Percentiles rank a stretch among this genome's conserved stretches.
These are phyloP conservation scores for Apiotrichum domesticum DNA, from an alignment of 1,284 basidiomycete species.

Conservation along the genomic window DNA sequence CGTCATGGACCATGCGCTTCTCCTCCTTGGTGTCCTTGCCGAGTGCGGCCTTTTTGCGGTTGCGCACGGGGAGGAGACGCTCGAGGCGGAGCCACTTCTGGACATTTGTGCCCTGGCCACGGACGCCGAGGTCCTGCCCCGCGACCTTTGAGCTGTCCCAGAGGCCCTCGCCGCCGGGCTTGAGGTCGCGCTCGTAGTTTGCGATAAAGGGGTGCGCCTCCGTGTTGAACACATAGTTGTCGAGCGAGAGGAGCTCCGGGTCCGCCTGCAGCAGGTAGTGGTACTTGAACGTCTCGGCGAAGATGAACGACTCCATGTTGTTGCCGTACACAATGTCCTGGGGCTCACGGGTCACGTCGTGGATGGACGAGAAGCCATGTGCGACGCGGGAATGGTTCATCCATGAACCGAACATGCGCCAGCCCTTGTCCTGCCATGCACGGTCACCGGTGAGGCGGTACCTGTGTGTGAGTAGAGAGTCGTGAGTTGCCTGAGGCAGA, in stretches of 20 bases:
- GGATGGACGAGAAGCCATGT: slow-evolving; percentile 46
- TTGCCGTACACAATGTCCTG: slow-evolving; percentile 20
- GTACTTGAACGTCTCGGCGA: slow-evolving; percentile 55
- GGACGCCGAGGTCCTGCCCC: slow-evolving; percentile 28
- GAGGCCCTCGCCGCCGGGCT: slow-evolving; percentile 32
- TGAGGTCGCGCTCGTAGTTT: slow-evolving; percentile 23
- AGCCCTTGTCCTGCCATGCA: slow-evolving; percentile 55
- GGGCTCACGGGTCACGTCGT: slow-evolving; percentile 47
- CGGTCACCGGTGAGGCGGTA: slow-evolving; percentile 54
- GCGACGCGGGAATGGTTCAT: slow-evolving; percentile 45
- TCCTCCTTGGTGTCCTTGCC: too few species aligned
- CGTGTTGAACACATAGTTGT: slow-evolving; percentile 55
- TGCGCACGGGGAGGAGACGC: slow-evolving; percentile 10
- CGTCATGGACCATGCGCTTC: too few species aligned
- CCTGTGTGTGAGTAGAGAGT: slow-evolving; percentile 39
- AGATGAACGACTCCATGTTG: slow-evolving; percentile 53
- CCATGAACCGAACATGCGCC: slow-evolving; percentile 57
- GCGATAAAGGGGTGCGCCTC: slow-evolving; percentile 47
- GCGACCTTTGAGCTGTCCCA: slow-evolving; percentile 22
- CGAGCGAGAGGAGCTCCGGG: slow-evolving; percentile 52
- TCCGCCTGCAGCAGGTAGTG: slow-evolving; percentile 52
- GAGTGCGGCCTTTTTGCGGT: too few species aligned
- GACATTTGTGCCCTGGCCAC: slow-evolving; percentile 40
- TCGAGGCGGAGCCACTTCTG: slow-evolving; percentile 39
- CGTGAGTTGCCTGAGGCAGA: background rate